Percentiles rank a stretch among this genome's conserved stretches.
These are phyloP conservation scores for Aspergillus conjunctus DNA, from an alignment of 495 filamentous ascomycete genomes.

Conservation along the genomic window DNA sequence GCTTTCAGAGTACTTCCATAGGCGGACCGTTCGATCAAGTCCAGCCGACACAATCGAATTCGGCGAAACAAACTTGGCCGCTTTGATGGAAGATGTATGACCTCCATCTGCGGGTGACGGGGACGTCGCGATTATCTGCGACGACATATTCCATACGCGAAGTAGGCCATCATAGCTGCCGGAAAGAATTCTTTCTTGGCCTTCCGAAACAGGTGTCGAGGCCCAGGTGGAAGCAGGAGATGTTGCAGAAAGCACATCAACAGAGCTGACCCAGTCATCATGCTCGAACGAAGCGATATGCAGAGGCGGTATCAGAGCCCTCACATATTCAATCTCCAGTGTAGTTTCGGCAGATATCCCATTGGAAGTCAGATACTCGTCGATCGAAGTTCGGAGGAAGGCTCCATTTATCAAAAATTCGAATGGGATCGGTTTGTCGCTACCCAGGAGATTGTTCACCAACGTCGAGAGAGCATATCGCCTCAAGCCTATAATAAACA, in stretches of 20 bases:
- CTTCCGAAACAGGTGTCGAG: slow-evolving; percentile 42
- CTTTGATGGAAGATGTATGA: slow-evolving; percentile 74
- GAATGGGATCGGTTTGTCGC: slow-evolving; percentile 79
- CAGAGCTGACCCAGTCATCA: slow-evolving; percentile 93
- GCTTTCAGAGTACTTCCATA: slow-evolving; percentile 82
- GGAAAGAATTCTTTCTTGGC: slow-evolving; percentile 76
- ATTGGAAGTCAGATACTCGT: slow-evolving; percentile 82
- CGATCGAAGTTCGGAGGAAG: slow-evolving; percentile 84
- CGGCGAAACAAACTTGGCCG: slow-evolving; percentile 76
- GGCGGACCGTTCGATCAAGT: slow-evolving; percentile 76
- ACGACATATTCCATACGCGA: slow-evolving; percentile 85
- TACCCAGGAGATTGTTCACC: slow-evolving; percentile 87
- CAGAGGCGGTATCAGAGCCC: slow-evolving; percentile 82
- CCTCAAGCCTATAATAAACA: slow-evolving; percentile 62
- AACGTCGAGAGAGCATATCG: slow-evolving; percentile 90
- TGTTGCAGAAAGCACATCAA: slow-evolving; percentile 76
- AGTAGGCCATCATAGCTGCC: slow-evolving; percentile 87
- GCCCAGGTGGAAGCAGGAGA: slow-evolving; percentile 63
- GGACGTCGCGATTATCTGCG: slow-evolving; percentile 73
- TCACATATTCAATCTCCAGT: slow-evolving; percentile 88
- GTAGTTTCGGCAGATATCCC: slow-evolving; percentile 87
- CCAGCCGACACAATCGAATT: slow-evolving; percentile 76
- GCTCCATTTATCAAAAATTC: slow-evolving; percentile 94
- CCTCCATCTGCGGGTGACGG: slow-evolving; percentile 62
- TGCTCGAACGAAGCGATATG: slow-evolving; percentile 89